Evolutionary conservation across 257 asterid species (phyloP).

Genomic region (Solanum piurae): DNA sequence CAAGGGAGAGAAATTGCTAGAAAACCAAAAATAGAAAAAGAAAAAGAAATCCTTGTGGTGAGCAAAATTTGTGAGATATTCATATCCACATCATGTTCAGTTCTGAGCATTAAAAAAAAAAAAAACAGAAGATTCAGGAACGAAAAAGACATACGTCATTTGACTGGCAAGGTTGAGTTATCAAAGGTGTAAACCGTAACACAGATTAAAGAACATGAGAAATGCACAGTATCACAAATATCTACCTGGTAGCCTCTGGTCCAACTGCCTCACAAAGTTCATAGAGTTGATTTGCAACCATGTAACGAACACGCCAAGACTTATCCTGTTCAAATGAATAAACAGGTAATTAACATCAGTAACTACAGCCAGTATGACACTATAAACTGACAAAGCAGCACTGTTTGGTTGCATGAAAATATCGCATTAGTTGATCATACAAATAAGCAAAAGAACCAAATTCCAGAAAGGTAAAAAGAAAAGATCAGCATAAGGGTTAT

Average conservation of each 20-base stretch:
- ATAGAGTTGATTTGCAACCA: constrained; percentile 37
- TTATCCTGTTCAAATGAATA: constrained; percentile 18
- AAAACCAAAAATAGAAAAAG: not conserved
- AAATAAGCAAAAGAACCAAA: not conserved
- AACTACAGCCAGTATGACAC: not conserved
- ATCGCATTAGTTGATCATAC: not conserved
- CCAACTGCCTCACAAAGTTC: constrained; percentile 41
- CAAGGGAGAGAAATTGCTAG: not conserved
- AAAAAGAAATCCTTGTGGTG: not conserved
- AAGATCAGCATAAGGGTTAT: not conserved
- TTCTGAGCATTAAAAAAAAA: not conserved
- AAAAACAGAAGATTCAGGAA: not conserved
- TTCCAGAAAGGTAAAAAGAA: not conserved
- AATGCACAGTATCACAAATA: not conserved
- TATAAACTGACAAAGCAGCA: not conserved
- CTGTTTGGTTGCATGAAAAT: not conserved
- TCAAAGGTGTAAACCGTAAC: not conserved
- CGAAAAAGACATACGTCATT: not conserved
- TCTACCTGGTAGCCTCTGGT: constrained; percentile 32
- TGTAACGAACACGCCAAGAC: constrained; percentile 38
- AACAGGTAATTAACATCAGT: not conserved
- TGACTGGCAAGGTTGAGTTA: not conserved
- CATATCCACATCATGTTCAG: not conserved
- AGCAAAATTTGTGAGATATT: not conserved
- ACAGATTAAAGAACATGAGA: not conserved